Conservation (phyloP, 306 rosid genomes). For the Trifolium pratense region DNA sequence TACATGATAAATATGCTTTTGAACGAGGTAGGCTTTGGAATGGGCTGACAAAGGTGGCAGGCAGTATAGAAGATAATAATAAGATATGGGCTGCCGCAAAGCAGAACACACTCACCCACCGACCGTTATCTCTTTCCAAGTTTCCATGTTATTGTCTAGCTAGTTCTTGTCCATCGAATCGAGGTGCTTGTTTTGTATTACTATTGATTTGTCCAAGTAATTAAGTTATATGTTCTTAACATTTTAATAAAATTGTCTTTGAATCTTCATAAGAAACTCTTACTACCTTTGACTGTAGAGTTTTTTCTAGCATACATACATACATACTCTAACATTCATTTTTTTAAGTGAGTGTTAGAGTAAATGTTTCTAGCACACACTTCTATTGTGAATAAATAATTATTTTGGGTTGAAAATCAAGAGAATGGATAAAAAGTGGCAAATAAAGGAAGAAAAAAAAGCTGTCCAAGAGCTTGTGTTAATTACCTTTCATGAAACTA, state of each 20-base stretch:
- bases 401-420: too few relatives aligned
- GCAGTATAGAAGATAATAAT: background rate
- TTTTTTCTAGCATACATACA: background rate
- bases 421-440: background rate
- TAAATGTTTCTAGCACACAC: too few relatives aligned
- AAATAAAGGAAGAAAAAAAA: background rate
- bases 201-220: too few relatives aligned
- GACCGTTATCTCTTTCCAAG: background rate
- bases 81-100: slow-evolving; percentile 16
- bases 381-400: too few relatives aligned
- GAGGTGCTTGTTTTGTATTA: background rate
- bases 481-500: slow-evolving; percentile 79
- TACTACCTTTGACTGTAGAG: background rate
- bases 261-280: background rate
- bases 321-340: background rate
- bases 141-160: background rate
- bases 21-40: background rate
- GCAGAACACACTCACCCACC: background rate
- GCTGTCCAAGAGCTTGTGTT: slow-evolving; percentile 33
- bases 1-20: background rate
- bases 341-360: too few relatives aligned
- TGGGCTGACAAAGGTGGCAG: slow-evolving; percentile 2
- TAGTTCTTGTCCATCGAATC: background rate
- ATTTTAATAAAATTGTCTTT: background rate
- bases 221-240: too few relatives aligned